phyloP scores from a whole-genome alignment of 148 eudicot species.

The Gaultheria prostrata region DNA sequence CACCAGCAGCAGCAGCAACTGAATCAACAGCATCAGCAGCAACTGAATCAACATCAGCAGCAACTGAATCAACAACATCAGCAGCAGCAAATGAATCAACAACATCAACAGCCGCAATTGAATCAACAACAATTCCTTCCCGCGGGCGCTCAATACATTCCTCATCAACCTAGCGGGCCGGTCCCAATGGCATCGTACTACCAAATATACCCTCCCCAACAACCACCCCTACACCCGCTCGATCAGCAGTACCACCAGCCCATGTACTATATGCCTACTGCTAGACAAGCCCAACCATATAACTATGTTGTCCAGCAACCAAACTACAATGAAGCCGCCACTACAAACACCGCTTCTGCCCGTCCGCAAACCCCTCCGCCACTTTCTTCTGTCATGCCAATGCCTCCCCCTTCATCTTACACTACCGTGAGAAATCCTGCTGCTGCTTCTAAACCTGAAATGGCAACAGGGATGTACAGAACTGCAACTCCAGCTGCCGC shows the following conservation, averaged over 20 bases:
- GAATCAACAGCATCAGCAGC: slow-evolving; percentile 30
- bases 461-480: slow-evolving; percentile 50
- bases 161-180: slow-evolving; percentile 46
- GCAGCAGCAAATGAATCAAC: slow-evolving; percentile 23
- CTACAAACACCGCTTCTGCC: slow-evolving; percentile 24
- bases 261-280: slow-evolving; percentile 45
- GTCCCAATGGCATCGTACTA: slow-evolving; percentile 58
- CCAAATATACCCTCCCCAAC: slow-evolving; percentile 70
- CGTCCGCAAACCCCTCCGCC: slow-evolving; percentile 48
- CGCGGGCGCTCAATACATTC: slow-evolving; percentile 62
- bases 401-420: slow-evolving; percentile 33
- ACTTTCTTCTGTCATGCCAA: slow-evolving; percentile 21
- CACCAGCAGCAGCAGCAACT: slow-evolving; percentile 39
- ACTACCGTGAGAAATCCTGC: slow-evolving; percentile 35
- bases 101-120: slow-evolving; percentile 23
- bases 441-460: slow-evolving; percentile 51
- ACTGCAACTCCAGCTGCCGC: slow-evolving; percentile 36
- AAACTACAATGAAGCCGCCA: slow-evolving; percentile 36
- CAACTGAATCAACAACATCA: background rate
- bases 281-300: slow-evolving; percentile 69
- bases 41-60: slow-evolving; percentile 18
- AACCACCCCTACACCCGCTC: slow-evolving; percentile 33
- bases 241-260: slow-evolving; percentile 51
- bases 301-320: slow-evolving; percentile 53
- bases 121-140: slow-evolving; percentile 46